These are phyloP conservation scores for Xylariaceae sp. DNA, from an alignment of 2,329 filamentous ascomycete species.

Conservation along the genomic window DNA sequence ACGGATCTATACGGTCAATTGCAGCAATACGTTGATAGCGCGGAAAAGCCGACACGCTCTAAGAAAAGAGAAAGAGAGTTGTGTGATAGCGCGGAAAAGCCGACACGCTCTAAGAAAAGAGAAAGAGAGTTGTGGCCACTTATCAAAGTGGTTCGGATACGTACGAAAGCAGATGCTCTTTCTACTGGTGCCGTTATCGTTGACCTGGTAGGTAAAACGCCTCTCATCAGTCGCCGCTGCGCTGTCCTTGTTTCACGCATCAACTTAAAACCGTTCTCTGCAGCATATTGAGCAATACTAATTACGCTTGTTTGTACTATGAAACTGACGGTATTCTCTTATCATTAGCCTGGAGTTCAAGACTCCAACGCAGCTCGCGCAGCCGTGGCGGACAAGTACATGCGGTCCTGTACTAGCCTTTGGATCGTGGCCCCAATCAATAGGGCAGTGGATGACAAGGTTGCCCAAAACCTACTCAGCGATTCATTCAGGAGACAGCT, in stretches of 20 bases:
- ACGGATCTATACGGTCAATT: slow-evolving; percentile 23
- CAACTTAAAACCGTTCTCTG: too few relatives aligned
- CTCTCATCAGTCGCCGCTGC: background rate
- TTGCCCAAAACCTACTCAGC: slow-evolving; percentile 51
- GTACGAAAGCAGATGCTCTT: slow-evolving; percentile 32
- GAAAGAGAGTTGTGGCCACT: slow-evolving; percentile 33
- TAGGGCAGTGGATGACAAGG: slow-evolving; percentile 56
- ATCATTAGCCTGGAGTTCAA: slow-evolving; percentile 40
- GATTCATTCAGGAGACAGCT: slow-evolving; percentile 55
- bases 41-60: slow-evolving; percentile 24
- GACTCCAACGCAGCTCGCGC: slow-evolving; percentile 53
- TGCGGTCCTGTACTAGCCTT: slow-evolving; percentile 52
- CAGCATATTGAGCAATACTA: too few relatives aligned
- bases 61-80: background rate
- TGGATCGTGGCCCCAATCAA: slow-evolving; percentile 60
- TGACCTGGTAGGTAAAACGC: slow-evolving; percentile 26
- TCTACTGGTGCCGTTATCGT: slow-evolving; percentile 35
- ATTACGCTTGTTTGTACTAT: background rate
- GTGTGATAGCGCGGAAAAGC: slow-evolving; percentile 29
- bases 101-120: slow-evolving; percentile 12
- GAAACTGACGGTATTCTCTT: slow-evolving; percentile 15
- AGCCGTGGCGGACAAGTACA: slow-evolving; percentile 50
- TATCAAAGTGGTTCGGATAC: slow-evolving; percentile 46
- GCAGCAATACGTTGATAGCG: slow-evolving; percentile 31
- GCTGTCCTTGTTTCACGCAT: too few relatives aligned